Conservation (phyloP, 2,329 filamentous ascomycete genomes). For the Graphiopsis chlorocephala region DNA sequence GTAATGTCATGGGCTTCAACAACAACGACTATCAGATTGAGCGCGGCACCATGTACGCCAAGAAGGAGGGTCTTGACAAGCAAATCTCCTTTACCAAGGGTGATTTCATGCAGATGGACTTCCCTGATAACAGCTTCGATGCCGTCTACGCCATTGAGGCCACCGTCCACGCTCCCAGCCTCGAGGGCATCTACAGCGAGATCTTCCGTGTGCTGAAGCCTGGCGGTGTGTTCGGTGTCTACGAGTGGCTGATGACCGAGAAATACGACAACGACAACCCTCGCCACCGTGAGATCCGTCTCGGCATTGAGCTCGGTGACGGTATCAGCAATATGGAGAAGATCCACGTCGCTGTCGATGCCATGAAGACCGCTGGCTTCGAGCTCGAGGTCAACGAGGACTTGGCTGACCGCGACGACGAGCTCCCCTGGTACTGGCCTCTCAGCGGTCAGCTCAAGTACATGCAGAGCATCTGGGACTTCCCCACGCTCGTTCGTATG, state of each 20-base stretch:
- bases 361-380: conserved; percentile 86
- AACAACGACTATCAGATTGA: conserved; percentile 99
- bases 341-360: conserved; percentile 73
- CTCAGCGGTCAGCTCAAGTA: conserved; percentile 81
- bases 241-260: conserved; percentile 99
- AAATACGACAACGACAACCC: conserved; percentile 86
- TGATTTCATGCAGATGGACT: conserved; percentile 99
- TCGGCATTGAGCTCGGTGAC: conserved; percentile 92
- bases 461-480: conserved; percentile 73
- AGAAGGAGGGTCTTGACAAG: conserved; percentile 73
- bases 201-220: conserved; percentile 96
- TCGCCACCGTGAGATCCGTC: conserved; percentile 81
- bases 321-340: conserved; percentile 98
- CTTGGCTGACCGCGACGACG: conserved; percentile 71
- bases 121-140: conserved; percentile 88
- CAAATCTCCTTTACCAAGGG: conserved; percentile 89
- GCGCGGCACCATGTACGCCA: conserved; percentile 80
- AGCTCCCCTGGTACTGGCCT: conserved; percentile 91
- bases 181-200: conserved; percentile 89
- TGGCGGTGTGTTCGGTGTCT: conserved; percentile 91
- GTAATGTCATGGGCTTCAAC: conserved; percentile 87
- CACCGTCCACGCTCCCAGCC: conserved; percentile 86
- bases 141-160: conserved; percentile 97
- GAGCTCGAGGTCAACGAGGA: conserved; percentile 81
- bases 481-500: conserved; percentile 83